Base-by-base conservation (phyloP, 2,329 filamentous ascomycete species). In the Venturia oleaginea region DNA sequence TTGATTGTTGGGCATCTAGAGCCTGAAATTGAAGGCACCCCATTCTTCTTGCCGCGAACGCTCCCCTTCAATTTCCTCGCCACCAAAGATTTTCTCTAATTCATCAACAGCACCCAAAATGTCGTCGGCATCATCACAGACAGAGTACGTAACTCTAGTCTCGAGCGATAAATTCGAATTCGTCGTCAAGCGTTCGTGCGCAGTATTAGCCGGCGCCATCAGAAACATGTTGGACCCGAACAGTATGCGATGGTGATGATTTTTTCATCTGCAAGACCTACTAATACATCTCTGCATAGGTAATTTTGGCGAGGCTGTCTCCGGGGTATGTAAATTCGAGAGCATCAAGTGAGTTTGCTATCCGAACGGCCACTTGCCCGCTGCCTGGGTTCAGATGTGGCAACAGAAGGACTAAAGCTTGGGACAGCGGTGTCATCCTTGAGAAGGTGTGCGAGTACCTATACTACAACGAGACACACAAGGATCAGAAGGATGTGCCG, bases 371-470 rank as follows among this genome's bases (percentile, higher is more conserved):
- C 5, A n/a, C 17, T 17, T 34, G 37, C 60, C 30, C n/a, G 60
- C 34, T 17, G 38, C 38, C 38, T 15, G 13, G 8, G 37, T 40
- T 40, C 11, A 19, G 38, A n/a, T 27, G 32, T 8, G 38, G 38
- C 38, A 15, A 40, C 30, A 13, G n/a, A 37, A 59, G 32, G 19
- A 37, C 38, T 51, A 51, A 59, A 6, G 38, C 11, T 3, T 13
- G 3, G 22, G 15, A 42, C 73, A 92, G 88, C 75, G 87, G 85
- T 68, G 79, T 87, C 63, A 84, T 92, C 6, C 84, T 93, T 2
- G 89, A 92, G 74, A 91, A 91, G 73, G 86, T 92, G 38, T 89
- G 87, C 74, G 88, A 92, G 76, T 93, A 92, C 76, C 87, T 92
- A 67, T 89, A 91, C 73, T 92, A 92, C 78, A 89, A 89, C 79